Conservation (phyloP, 1,284 basidiomycete species). For the Pyrrhoderma lamaoense region DNA sequence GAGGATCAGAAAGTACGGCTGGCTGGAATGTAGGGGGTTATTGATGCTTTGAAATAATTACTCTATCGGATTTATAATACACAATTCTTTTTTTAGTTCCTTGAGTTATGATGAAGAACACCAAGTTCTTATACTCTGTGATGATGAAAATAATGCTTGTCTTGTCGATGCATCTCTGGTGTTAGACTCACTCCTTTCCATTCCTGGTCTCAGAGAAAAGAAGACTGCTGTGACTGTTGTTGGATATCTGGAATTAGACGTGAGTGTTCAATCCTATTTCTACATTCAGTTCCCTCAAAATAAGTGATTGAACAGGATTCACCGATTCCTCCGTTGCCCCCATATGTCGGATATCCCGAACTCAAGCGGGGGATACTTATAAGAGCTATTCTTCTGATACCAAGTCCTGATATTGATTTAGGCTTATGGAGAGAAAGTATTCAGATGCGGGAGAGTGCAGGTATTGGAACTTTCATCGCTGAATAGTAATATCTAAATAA, state of each 20-base stretch:
- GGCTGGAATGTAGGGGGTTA: slow-evolving; percentile 8
- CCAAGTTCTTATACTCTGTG: slow-evolving; percentile 10
- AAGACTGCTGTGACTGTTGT: slow-evolving; percentile 5
- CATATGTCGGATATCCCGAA: slow-evolving; percentile 11
- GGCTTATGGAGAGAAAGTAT: slow-evolving; percentile 10
- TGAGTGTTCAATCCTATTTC: background rate
- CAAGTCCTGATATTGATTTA: slow-evolving; percentile 12
- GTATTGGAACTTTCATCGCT: no score
- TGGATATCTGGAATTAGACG: slow-evolving; percentile 11
- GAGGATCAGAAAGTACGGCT: slow-evolving; percentile 10
- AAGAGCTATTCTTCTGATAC: slow-evolving; percentile 13
- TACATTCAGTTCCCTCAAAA: no score
- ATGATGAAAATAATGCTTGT: slow-evolving; percentile 9
- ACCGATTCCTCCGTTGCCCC: slow-evolving; percentile 11
- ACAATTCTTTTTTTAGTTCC: background rate
- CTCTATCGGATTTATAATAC: background rate
- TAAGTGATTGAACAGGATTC: slow-evolving; percentile 5
- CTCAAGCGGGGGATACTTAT: slow-evolving; percentile 6
- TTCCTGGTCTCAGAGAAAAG: slow-evolving; percentile 1
- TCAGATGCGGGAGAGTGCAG: background rate
- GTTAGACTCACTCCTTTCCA: slow-evolving; percentile 6
- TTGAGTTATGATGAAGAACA: slow-evolving; percentile 10
- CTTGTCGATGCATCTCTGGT: slow-evolving; percentile 10
- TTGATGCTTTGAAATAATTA: background rate
- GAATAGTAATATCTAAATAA: no score